Percentiles rank a stretch among this genome's conserved stretches.
Evolutionary conservation across 73 alveolate species (phyloP).

Genomic region (Paramecium tetraurelia): DNA sequence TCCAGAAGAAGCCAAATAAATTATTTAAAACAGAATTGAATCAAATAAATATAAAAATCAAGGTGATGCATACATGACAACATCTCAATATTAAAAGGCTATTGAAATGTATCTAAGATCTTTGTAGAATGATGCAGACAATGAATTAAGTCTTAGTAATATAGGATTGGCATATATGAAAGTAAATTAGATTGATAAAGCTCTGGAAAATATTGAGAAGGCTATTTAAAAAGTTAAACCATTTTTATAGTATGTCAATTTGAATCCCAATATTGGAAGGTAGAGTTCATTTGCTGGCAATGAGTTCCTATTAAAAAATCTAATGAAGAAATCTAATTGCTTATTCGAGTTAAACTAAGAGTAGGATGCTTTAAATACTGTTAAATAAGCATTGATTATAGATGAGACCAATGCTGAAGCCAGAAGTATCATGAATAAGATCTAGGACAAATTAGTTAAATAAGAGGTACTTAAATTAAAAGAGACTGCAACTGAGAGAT

Average conservation of each 20-base stretch:
- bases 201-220: not conserved
- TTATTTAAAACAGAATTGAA: not conserved
- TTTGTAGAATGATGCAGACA: not conserved
- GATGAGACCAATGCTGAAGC: conserved; percentile 47
- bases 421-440: conserved; percentile 25
- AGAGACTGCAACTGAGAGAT: not conserved
- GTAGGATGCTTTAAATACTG: conserved; percentile 27
- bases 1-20: not conserved
- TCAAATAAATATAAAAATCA: conserved; percentile 5
- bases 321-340: conserved; percentile 40
- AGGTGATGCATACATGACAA: conserved; percentile 36
- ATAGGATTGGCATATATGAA: conserved; percentile 34
- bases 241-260: conserved; percentile 14
- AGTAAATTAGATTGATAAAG: not conserved
- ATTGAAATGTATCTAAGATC: not conserved
- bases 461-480: conserved; percentile 26
- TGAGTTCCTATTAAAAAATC: conserved; percentile 2
- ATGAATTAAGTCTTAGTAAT: conserved; percentile 45
- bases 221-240: conserved; percentile 45
- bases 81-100: not conserved
- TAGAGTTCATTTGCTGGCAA: not conserved
- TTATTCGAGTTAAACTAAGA: conserved; percentile 2
- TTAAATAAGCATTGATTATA: conserved; percentile 34
- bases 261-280: conserved; percentile 41
- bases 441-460: not conserved